Evolutionary conservation across 2,329 filamentous ascomycete species (phyloP).

Genomic region (Beauveria scarabaeidicola): DNA sequence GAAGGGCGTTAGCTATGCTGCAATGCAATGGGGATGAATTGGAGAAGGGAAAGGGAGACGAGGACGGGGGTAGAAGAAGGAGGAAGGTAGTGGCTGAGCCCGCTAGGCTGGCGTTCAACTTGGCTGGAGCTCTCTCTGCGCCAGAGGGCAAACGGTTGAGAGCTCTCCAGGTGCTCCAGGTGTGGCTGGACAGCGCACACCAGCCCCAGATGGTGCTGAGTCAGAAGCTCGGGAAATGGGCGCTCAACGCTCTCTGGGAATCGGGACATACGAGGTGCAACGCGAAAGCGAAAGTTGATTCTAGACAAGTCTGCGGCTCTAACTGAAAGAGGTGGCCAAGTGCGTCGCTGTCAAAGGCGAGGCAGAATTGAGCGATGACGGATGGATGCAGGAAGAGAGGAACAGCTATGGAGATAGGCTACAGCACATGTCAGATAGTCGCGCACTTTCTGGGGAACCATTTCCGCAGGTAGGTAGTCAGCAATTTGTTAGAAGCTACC

Average conservation of each 20-base stretch:
- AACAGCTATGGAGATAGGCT: not conserved
- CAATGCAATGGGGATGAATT: not conserved
- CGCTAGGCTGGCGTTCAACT: not conserved
- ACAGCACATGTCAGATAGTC: slow-evolving; percentile 4
- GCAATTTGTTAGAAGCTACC: not conserved
- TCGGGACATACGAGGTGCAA: not conserved
- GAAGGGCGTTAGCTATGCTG: slow-evolving; percentile 3
- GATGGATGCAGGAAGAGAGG: not conserved
- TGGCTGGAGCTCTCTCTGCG: not conserved
- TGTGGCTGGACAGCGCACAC: not conserved
- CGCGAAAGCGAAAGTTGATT: not conserved
- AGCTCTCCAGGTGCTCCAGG: not conserved
- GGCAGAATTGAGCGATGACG: not conserved
- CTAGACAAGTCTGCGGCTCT: not conserved
- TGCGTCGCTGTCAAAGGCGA: not conserved
- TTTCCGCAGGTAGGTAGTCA: not conserved
- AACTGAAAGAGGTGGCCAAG: not conserved
- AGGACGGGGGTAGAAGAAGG: not conserved
- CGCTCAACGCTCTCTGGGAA: not conserved
- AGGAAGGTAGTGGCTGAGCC: not conserved
- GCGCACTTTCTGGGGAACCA: not conserved
- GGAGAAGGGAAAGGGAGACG: not conserved
- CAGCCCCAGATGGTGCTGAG: not conserved
- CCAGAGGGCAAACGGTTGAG: not conserved
- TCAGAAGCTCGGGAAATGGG: not conserved